Evolutionary conservation across 2,329 filamentous ascomycete genomes (phyloP).

Genomic region (Drechslera avenae): DNA sequence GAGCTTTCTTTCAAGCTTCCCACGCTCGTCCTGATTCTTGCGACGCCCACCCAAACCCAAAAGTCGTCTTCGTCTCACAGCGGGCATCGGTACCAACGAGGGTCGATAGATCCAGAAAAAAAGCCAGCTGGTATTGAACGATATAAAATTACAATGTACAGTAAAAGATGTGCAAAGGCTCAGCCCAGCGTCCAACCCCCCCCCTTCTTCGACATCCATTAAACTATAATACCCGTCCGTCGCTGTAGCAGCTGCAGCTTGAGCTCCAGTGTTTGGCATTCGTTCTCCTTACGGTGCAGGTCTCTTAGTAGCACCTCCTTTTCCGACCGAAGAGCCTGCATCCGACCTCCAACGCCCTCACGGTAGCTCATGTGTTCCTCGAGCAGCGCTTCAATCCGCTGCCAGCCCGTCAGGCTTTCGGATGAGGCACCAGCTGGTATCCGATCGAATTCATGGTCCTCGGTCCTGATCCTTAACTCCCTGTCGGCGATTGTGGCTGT

Average conservation of each 20-base stretch:
- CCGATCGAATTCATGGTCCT: slow-evolving; percentile 37
- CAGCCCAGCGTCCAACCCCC: neutral
- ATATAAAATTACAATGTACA: too few species aligned
- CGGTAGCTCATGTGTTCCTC: slow-evolving; percentile 49
- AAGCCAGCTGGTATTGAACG: too few species aligned
- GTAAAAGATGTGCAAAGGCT: neutral
- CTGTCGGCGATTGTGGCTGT: slow-evolving; percentile 39
- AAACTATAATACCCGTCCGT: slow-evolving; percentile 17
- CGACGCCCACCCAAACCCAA: too few species aligned
- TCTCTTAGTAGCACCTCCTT: slow-evolving; percentile 49
- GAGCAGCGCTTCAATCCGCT: slow-evolving; percentile 46
- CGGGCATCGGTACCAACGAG: neutral
- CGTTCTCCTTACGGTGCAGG: slow-evolving; percentile 48
- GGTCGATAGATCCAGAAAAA: too few species aligned
- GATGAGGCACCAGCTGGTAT: slow-evolving; percentile 17
- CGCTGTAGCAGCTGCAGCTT: slow-evolving; percentile 44
- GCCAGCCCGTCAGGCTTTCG: slow-evolving; percentile 34
- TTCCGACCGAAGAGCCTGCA: slow-evolving; percentile 48
- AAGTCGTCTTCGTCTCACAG: too few species aligned
- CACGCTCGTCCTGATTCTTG: too few species aligned
- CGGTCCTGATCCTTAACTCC: slow-evolving; percentile 37
- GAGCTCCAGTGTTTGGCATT: slow-evolving; percentile 46
- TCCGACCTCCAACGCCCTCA: slow-evolving; percentile 44
- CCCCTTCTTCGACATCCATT: neutral
- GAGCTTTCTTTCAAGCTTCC: too few species aligned